Conservation (phyloP, 345 rosid genomes). For the Corymbia maculata region DNA sequence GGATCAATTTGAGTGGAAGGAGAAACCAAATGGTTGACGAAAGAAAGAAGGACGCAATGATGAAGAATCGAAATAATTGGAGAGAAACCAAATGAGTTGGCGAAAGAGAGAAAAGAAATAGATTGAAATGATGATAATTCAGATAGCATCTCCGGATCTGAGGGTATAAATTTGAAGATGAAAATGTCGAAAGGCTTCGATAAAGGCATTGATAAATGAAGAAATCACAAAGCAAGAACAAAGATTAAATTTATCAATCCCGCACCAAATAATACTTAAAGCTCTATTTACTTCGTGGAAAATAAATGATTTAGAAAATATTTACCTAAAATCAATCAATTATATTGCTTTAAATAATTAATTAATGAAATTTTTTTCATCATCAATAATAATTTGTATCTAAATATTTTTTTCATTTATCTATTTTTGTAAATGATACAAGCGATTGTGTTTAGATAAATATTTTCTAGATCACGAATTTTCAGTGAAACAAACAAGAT, state of each 20-base stretch:
- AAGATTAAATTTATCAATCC: not conserved
- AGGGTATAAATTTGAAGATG: not conserved
- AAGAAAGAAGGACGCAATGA: not conserved
- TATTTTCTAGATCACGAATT: fast-evolving
- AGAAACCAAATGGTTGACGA: not conserved
- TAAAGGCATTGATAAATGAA: not conserved
- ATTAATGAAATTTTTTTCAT: too few species aligned
- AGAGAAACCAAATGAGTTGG: not conserved
- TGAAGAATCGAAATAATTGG: not conserved
- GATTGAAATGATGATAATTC: not conserved
- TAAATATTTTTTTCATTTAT: too few species aligned
- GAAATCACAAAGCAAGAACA: not conserved
- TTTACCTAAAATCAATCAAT: fast-evolving
- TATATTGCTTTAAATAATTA: too few species aligned
- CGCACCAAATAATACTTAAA: fast-evolving
- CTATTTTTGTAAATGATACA: fast-evolving
- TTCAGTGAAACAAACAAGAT: fast-evolving
- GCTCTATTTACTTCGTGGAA: fast-evolving
- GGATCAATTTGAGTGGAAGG: not conserved
- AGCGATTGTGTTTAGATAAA: fast-evolving
- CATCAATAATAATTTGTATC: too few species aligned
- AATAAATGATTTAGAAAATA: fast-evolving
- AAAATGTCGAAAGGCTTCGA: fast-evolving
- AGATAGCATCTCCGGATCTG: fast-evolving
- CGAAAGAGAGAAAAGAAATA: not conserved